phyloP scores from a whole-genome alignment of 2,329 filamentous ascomycete genomes.

The Ceratocystis variospora region DNA sequence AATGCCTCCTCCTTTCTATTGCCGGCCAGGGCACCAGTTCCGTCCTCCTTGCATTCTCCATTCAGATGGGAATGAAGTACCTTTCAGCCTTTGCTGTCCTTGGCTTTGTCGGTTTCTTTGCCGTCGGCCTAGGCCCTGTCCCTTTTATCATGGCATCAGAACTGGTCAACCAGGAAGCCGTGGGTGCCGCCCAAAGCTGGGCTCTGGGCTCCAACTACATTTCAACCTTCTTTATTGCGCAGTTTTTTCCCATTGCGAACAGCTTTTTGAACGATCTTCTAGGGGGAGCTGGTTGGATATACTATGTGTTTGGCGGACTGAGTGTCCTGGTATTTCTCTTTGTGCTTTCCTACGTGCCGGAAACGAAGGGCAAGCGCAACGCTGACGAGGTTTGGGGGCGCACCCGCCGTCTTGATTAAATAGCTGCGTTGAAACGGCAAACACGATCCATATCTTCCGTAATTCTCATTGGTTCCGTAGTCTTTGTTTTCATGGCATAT shows the following conservation, averaged over 20 bases:
- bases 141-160: conserved; percentile 91
- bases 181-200: conserved; percentile 83
- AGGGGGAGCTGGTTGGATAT: conserved; percentile 66
- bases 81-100: conserved; percentile 72
- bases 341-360: conserved; percentile 61
- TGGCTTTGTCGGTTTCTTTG: conserved; percentile 79
- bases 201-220: conserved; percentile 77
- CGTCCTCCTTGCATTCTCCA: conserved; percentile 64
- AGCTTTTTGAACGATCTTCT: conserved; percentile 48
- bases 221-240: conserved; percentile 81
- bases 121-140: conserved; percentile 78
- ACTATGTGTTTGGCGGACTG: conserved; percentile 75
- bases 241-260: conserved; percentile 87
- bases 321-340: conserved; percentile 58
- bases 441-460: background rate
- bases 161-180: conserved; percentile 77
- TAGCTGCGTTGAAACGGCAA: background rate
- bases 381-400: conserved; percentile 87
- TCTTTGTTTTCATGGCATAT: background rate
- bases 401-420: conserved; percentile 38
- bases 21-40: conserved; percentile 71
- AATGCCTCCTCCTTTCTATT: conserved; percentile 69
- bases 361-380: conserved; percentile 74
- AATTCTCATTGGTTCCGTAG: background rate
- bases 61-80: conserved; percentile 56